phyloP scores from a whole-genome alignment of 176 grass and related monocot genomes.

The Zea luxurians region DNA sequence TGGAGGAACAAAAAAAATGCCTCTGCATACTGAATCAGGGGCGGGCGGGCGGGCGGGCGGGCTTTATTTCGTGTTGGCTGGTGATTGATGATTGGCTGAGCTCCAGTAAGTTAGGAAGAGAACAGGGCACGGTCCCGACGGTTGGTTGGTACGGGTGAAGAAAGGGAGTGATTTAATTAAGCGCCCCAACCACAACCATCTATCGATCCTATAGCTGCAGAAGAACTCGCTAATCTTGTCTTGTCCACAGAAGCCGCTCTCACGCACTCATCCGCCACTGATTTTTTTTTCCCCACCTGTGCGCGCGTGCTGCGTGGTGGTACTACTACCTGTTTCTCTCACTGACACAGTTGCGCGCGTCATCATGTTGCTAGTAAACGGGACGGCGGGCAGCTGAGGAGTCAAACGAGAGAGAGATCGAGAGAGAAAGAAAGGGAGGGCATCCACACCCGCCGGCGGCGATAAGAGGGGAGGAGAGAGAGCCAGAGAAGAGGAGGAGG shows the following conservation, averaged over 20 bases:
- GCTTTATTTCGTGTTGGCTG: neutral
- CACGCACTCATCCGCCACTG: neutral
- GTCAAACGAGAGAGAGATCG: conserved; percentile 5
- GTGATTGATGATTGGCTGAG: neutral
- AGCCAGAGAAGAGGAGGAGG: neutral
- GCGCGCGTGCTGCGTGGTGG: no score
- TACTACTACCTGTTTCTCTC: neutral
- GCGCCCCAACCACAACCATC: no score
- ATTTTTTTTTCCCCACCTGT: neutral
- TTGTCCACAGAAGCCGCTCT: neutral
- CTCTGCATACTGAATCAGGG: no score
- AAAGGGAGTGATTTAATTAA: neutral
- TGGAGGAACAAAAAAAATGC: no score
- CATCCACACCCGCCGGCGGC: neutral
- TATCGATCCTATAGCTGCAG: no score
- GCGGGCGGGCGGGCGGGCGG: no score
- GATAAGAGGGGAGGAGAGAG: neutral
- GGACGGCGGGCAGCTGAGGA: neutral
- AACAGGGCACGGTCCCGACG: neutral
- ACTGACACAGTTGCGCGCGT: conserved; percentile 9
- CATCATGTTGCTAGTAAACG: conserved; percentile 38
- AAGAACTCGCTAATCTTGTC: no score
- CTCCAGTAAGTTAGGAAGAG: conserved; percentile 1
- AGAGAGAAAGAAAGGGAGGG: no score
- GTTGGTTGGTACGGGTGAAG: neutral